Evolutionary conservation across 768 basidiomycete species (phyloP).

Genomic region (Pseudohyphozyma bogoriensis): DNA sequence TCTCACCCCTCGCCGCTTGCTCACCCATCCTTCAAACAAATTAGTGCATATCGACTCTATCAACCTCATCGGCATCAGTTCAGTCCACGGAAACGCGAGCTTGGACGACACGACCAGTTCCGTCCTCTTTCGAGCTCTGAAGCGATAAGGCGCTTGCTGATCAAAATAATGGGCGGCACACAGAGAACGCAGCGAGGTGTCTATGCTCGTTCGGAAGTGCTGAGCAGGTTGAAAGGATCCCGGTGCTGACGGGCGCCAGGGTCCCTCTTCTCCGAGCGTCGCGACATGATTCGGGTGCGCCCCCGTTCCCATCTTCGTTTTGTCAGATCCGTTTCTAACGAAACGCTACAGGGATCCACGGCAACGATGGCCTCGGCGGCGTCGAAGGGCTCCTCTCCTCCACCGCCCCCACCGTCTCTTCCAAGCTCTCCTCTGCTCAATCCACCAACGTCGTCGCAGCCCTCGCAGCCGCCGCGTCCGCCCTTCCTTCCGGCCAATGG

Average conservation of each 20-base stretch:
- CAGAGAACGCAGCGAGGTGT: slow-evolving; percentile 63
- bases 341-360: slow-evolving; percentile 54
- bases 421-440: slow-evolving; percentile 5
- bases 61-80: slow-evolving; percentile 68
- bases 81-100: slow-evolving; percentile 70
- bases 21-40: too few species aligned
- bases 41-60: too few species aligned
- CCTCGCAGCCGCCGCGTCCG: slow-evolving; percentile 50
- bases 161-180: too few species aligned
- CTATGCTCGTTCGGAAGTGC: slow-evolving; percentile 64
- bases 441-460: slow-evolving; percentile 49
- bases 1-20: slow-evolving; percentile 40
- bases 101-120: slow-evolving; percentile 45
- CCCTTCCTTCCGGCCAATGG: slow-evolving; percentile 43
- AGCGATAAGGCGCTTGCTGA: neutral
- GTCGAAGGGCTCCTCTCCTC: slow-evolving; percentile 61
- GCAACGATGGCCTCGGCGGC: slow-evolving; percentile 69
- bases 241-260: slow-evolving; percentile 58
- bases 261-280: slow-evolving; percentile 57
- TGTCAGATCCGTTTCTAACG: neutral
- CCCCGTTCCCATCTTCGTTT: slow-evolving; percentile 39
- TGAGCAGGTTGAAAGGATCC: slow-evolving; percentile 40
- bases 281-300: slow-evolving; percentile 46
- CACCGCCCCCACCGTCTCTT: slow-evolving; percentile 44
- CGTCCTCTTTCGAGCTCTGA: slow-evolving; percentile 35